Percentiles rank a stretch among this genome's conserved stretches.
phyloP scores from a whole-genome alignment of 2,329 filamentous ascomycete species.

The Fusarium pseudograminearum region DNA sequence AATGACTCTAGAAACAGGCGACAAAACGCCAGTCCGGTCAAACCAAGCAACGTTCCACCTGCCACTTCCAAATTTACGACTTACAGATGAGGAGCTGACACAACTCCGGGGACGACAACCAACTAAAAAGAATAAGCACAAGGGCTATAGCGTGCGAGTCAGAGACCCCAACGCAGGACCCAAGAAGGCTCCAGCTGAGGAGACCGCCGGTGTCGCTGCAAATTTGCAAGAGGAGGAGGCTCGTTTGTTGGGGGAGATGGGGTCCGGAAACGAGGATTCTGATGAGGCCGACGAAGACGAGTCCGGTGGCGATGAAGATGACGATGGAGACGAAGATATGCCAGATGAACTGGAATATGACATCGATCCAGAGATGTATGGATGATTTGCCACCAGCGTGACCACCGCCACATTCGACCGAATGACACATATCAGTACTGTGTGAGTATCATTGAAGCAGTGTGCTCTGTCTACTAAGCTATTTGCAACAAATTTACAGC shows the following conservation, averaged over 20 bases:
- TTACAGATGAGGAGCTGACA: constrained; percentile 54
- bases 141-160: constrained; percentile 53
- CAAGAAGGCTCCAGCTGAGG: constrained; percentile 33
- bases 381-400: background rate
- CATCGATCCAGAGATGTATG: constrained; percentile 7
- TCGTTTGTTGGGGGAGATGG: constrained; percentile 41
- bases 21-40: constrained; percentile 51
- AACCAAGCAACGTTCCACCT: constrained; percentile 50
- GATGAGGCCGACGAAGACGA: constrained; percentile 50
- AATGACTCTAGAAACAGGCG: constrained; percentile 52
- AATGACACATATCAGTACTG: too few species aligned
- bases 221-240: constrained; percentile 46
- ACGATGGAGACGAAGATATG: constrained; percentile 37
- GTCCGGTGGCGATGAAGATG: constrained; percentile 45
- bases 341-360: constrained; percentile 14
- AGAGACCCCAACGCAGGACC: constrained; percentile 41
- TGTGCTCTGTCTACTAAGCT: too few species aligned
- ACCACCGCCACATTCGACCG: background rate
- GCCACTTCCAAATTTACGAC: constrained; percentile 52
- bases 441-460: background rate
- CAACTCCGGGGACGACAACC: constrained; percentile 52
- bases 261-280: constrained; percentile 46
- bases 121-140: constrained; percentile 53
- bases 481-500: background rate
- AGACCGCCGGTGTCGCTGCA: constrained; percentile 24